phyloP scores from a whole-genome alignment of 371 early-diverging fungal species.

The Rhizopus stolonifer region DNA sequence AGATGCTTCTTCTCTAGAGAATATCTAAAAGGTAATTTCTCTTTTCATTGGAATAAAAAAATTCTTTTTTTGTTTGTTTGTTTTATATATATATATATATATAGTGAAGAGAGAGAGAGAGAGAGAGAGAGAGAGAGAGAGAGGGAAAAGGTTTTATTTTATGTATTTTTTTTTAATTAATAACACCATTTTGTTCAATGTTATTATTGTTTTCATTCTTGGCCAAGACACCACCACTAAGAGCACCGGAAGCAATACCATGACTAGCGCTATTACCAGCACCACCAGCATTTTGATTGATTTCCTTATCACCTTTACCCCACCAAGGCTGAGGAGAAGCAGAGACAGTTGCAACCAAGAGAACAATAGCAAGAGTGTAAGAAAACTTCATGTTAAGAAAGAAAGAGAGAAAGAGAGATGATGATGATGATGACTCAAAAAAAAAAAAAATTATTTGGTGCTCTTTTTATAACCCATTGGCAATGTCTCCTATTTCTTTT shows the following conservation, averaged over 20 bases:
- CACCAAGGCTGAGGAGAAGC: constrained; percentile 21
- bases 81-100: not conserved
- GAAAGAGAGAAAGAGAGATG: too few species aligned
- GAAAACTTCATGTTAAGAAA: constrained; percentile 31
- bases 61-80: not conserved
- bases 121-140: too few species aligned
- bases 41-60: too few species aligned
- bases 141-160: too few species aligned
- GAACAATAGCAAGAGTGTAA: constrained; percentile 21
- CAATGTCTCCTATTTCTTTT: too few species aligned
- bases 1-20: not conserved
- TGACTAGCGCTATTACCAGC: not conserved
- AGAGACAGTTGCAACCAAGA: constrained; percentile 18
- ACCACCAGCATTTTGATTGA: constrained; percentile 2
- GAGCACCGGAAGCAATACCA: not conserved
- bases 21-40: too few species aligned
- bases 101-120: too few species aligned
- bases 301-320: not conserved
- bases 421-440: too few species aligned
- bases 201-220: not conserved
- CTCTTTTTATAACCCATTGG: not conserved
- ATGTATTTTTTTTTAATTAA: not conserved
- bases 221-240: not conserved
- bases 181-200: not conserved
- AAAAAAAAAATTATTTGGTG: not conserved